These are phyloP conservation scores for Nicotiana paniculata DNA, from an alignment of 257 asterid species.

Conservation along the genomic window DNA sequence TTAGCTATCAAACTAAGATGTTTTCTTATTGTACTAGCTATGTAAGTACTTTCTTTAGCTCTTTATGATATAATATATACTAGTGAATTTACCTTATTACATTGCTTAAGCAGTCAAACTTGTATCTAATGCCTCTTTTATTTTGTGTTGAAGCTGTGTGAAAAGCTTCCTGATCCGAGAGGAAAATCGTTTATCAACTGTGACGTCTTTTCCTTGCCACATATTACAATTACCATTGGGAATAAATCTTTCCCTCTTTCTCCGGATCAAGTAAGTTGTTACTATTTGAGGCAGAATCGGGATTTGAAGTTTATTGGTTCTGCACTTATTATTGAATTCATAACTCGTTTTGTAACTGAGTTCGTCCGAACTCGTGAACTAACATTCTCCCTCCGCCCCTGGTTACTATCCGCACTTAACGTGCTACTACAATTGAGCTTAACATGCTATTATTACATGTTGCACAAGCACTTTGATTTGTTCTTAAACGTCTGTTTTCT, in stretches of 20 bases:
- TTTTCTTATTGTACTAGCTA: no score
- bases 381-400: no score
- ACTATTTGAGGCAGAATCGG: no score
- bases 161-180: slow-evolving; percentile 23
- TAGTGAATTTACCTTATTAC: background rate
- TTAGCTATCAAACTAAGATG: no score
- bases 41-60: background rate
- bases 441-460: no score
- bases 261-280: slow-evolving; percentile 20
- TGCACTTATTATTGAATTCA: no score
- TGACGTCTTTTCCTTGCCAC: slow-evolving; percentile 20
- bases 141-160: slow-evolving; percentile 21
- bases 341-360: no score
- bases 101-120: background rate
- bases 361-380: no score
- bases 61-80: background rate
- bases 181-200: slow-evolving; percentile 23
- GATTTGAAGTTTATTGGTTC: no score
- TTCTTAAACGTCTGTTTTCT: background rate
- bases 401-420: no score
- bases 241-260: slow-evolving; percentile 23
- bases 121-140: background rate
- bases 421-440: no score
- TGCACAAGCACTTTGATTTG: no score
- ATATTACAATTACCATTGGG: slow-evolving; percentile 25